Percentiles rank a stretch among this genome's conserved stretches.
phyloP scores from a whole-genome alignment of 108 stramenopile genomes.

The Cyclotella sp. region DNA sequence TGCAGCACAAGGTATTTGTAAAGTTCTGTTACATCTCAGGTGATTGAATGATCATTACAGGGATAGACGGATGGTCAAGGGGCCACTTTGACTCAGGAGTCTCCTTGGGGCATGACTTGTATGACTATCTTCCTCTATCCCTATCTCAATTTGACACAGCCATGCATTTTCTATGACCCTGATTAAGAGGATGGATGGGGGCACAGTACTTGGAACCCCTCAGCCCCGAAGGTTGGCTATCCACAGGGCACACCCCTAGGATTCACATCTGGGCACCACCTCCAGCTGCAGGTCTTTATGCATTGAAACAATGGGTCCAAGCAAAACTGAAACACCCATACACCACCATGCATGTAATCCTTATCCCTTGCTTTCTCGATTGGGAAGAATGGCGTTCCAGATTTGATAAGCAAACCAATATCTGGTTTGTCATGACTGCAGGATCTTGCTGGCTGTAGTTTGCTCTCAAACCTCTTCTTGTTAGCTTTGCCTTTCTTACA shows the following conservation, averaged over 20 bases:
- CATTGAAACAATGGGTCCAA: neutral
- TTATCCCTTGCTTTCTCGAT: constrained; percentile 12
- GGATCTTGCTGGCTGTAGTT: no score
- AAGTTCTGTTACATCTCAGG: no score
- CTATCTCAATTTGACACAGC: constrained; percentile 3
- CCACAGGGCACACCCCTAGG: constrained; percentile 6
- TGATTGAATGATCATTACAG: no score
- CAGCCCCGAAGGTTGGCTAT: constrained; percentile 1
- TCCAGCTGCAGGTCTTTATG: constrained; percentile 11
- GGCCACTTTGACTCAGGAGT: constrained; percentile 28
- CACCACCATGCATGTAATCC: neutral
- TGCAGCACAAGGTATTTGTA: no score
- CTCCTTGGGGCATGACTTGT: constrained; percentile 14
- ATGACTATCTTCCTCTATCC: constrained; percentile 10
- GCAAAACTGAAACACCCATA: constrained; percentile 4
- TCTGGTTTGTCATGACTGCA: no score
- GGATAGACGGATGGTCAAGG: no score
- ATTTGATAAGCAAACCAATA: no score
- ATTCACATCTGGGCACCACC: constrained; percentile 25
- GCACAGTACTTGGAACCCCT: neutral
- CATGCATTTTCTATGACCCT: neutral
- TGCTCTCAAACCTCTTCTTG: no score
- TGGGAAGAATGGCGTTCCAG: constrained; percentile 22
- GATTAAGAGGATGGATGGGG: constrained; percentile 25
- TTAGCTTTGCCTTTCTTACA: no score